phyloP scores from a whole-genome alignment of 2,329 filamentous ascomycete genomes.

The Emericellopsis cladophorae region DNA sequence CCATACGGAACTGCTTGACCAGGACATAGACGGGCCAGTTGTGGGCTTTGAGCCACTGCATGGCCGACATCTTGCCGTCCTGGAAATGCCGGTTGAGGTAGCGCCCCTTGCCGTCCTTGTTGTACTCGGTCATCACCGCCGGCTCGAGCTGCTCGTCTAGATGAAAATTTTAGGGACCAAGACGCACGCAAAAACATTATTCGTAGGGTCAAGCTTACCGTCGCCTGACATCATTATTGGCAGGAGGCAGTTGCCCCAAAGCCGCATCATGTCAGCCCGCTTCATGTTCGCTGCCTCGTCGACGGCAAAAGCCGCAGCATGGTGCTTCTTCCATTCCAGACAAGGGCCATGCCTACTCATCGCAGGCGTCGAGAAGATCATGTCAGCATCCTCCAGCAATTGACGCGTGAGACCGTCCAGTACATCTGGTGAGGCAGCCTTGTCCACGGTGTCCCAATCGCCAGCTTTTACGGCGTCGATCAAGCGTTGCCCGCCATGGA shows the following conservation, averaged over 20 bases:
- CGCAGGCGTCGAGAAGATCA: too few species aligned
- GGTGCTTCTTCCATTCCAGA: neutral
- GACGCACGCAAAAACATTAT: neutral
- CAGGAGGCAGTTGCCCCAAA: conserved; percentile 10
- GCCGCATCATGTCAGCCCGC: conserved; percentile 6
- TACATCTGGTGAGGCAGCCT: too few species aligned
- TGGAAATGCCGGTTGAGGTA: conserved; percentile 3
- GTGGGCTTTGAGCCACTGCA: neutral
- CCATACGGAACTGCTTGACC: neutral
- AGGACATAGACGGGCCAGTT: neutral
- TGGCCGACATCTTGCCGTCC: conserved; percentile 4
- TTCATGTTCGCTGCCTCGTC: conserved; percentile 11
- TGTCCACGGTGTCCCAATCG: too few species aligned
- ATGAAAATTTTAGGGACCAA: too few species aligned
- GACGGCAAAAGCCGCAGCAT: conserved; percentile 2
- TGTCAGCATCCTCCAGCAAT: too few species aligned
- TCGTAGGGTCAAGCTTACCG: neutral
- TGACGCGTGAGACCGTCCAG: too few species aligned
- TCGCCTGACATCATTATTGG: conserved; percentile 2
- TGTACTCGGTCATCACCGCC: neutral
- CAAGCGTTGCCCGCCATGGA: too few species aligned
- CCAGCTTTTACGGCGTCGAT: too few species aligned
- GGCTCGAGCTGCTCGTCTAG: conserved; percentile 5
- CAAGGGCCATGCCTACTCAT: too few species aligned
- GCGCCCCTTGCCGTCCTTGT: neutral